Percentiles rank a stretch among this genome's conserved stretches.
These are phyloP conservation scores for Exophiala phaeomuriformis DNA, from an alignment of 2,329 filamentous ascomycete species.

Conservation along the genomic window DNA sequence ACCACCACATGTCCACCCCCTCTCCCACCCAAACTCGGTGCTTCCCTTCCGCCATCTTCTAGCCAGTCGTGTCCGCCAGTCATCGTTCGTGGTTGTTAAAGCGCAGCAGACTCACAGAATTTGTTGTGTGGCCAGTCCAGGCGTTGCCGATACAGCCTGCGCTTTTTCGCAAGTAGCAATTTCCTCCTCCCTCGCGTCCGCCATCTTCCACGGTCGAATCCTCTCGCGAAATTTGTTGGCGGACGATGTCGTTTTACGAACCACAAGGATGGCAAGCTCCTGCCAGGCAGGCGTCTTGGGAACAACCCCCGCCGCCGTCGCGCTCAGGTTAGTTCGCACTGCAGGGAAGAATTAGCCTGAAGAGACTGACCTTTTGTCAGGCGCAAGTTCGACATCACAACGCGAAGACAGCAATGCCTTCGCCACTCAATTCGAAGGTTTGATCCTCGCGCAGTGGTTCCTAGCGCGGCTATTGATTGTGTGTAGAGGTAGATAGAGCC, in stretches of 20 bases:
- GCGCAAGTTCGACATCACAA: conserved; percentile 65
- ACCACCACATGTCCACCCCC: conserved; percentile 17
- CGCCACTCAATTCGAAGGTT: conserved; percentile 83
- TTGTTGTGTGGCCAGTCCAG: conserved; percentile 4
- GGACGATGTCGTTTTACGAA: conserved; percentile 61
- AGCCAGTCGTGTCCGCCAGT: conserved; percentile 15
- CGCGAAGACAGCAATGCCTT: conserved; percentile 73
- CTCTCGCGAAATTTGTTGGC: background rate
- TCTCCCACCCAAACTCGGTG: conserved; percentile 13
- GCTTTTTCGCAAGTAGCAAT: conserved; percentile 2
- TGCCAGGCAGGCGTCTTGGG: conserved; percentile 61
- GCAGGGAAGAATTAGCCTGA: background rate
- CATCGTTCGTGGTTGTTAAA: conserved; percentile 2
- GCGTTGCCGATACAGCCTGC: background rate
- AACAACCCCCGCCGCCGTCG: conserved; percentile 63
- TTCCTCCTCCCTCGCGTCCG: background rate
- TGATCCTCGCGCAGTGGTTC: background rate
- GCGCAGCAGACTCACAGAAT: conserved; percentile 4
- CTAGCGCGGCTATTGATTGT: conserved; percentile 27
- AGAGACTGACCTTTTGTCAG: conserved; percentile 40
- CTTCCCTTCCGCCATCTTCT: conserved; percentile 6
- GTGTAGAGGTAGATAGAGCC: conserved; percentile 84
- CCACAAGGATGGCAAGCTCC: conserved; percentile 57
- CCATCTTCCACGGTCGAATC: background rate
- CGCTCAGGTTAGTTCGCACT: conserved; percentile 54